Percentiles rank a stretch among this genome's conserved stretches.
phyloP scores from a whole-genome alignment of 1,139 yeast species.

The Hansenula anomala region DNA sequence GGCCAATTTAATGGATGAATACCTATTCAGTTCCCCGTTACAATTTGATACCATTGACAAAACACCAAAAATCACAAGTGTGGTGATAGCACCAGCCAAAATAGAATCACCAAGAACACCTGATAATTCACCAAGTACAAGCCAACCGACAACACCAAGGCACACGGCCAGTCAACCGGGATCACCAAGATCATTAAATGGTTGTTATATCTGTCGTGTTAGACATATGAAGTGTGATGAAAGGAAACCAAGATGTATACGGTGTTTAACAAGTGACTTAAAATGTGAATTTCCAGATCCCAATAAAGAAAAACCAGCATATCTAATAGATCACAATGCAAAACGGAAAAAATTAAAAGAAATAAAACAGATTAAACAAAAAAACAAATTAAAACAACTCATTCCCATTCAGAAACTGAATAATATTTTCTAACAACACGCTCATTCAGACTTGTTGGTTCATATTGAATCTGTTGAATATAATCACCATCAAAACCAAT shows the following conservation, averaged over 20 bases:
- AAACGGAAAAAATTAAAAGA: conserved; percentile 7
- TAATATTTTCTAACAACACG: conserved; percentile 26
- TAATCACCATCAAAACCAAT: conserved; percentile 59
- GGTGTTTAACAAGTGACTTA: conserved; percentile 7
- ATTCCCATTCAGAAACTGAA: conserved; percentile 38
- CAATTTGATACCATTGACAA: neutral
- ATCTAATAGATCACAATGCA: conserved; percentile 3
- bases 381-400: conserved; percentile 2
- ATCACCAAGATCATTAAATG: conserved; percentile 25
- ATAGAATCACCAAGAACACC: neutral
- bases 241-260: conserved; percentile 33
- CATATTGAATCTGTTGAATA: conserved; percentile 50
- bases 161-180: no score
- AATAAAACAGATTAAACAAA: conserved; percentile 5
- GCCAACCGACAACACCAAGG: no score
- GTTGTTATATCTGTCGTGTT: conserved; percentile 48
- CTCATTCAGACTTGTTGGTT: conserved; percentile 38
- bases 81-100: neutral
- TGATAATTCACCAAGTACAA: conserved; percentile 25
- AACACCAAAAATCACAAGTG: neutral
- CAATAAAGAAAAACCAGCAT: conserved; percentile 5
- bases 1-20: neutral
- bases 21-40: neutral
- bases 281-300: conserved; percentile 11
- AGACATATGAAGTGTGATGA: conserved; percentile 39